Evolutionary conservation across 306 rosid species (phyloP).

Genomic region (Vigna nakashimae): DNA sequence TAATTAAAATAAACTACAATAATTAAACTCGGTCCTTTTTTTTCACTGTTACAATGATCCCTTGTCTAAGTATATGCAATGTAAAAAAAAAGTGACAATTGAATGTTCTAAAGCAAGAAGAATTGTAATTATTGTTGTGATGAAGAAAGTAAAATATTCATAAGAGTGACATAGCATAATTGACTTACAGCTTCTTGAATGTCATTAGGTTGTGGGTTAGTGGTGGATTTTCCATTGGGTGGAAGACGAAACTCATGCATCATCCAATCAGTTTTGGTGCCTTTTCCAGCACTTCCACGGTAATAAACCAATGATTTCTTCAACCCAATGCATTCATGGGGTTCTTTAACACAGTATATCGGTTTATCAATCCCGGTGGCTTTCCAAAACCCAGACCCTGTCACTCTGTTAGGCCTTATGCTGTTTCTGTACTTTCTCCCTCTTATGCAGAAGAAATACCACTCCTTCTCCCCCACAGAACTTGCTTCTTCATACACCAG

Average conservation of each 20-base stretch:
- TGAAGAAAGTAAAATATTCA: no score
- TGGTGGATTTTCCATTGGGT: constrained; percentile 40
- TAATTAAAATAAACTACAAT: no score
- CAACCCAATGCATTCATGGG: constrained; percentile 69
- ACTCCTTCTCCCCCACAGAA: constrained; percentile 62
- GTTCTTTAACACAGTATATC: constrained; percentile 53
- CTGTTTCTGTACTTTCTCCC: constrained; percentile 90
- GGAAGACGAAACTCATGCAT: constrained; percentile 99
- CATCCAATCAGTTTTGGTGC: constrained; percentile 98
- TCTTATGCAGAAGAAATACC: constrained; percentile 81
- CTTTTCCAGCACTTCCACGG: constrained; percentile 91
- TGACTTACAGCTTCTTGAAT: constrained; percentile 81
- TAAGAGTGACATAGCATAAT: not conserved
- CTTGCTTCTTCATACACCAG: constrained; percentile 50
- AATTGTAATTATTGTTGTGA: no score
- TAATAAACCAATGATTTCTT: constrained; percentile 93
- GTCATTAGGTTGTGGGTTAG: constrained; percentile 29
- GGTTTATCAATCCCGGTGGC: constrained; percentile 89
- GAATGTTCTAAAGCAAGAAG: no score
- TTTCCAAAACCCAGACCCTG: constrained; percentile 85
- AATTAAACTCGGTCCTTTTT: no score
- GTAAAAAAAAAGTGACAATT: no score
- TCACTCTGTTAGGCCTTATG: constrained; percentile 79
- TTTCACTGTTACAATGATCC: no score
- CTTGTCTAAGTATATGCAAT: no score